These are phyloP conservation scores for Mycena sanguinolenta DNA, from an alignment of 768 basidiomycete genomes.

Conservation along the genomic window DNA sequence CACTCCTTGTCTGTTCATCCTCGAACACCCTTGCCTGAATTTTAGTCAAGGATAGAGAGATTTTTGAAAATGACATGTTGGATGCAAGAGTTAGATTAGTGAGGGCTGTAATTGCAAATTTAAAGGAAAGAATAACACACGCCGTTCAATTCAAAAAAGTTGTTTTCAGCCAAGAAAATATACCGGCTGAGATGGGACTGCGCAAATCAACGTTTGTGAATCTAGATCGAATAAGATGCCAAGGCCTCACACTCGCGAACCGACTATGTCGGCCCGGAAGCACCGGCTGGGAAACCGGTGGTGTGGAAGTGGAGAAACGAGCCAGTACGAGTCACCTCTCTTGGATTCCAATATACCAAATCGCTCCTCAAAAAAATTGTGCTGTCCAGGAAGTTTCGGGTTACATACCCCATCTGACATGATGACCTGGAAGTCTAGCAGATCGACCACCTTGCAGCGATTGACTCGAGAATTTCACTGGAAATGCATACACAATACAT, in stretches of 20 bases:
- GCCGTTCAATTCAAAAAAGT: slow-evolving; percentile 7
- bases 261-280: too few relatives aligned
- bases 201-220: slow-evolving; percentile 6
- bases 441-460: background rate
- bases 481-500: slow-evolving; percentile 22
- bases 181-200: too few relatives aligned
- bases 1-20: background rate
- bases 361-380: too few relatives aligned
- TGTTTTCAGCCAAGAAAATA: background rate
- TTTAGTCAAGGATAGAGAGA: background rate
- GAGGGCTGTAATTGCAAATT: background rate
- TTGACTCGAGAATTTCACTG: slow-evolving; percentile 16
- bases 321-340: too few relatives aligned
- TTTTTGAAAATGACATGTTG: slow-evolving; percentile 5
- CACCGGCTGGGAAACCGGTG: too few relatives aligned
- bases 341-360: too few relatives aligned
- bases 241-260: too few relatives aligned
- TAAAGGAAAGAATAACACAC: slow-evolving; percentile 8
- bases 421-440: slow-evolving; percentile 13
- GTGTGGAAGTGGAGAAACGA: too few relatives aligned
- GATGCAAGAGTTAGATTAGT: background rate
- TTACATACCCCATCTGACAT: slow-evolving; percentile 5
- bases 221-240: slow-evolving; percentile 10
- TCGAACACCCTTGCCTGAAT: too few relatives aligned
- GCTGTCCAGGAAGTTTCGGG: background rate